Base-by-base conservation (phyloP, 2,329 filamentous ascomycete species). In the Teratosphaeria viscida region DNA sequence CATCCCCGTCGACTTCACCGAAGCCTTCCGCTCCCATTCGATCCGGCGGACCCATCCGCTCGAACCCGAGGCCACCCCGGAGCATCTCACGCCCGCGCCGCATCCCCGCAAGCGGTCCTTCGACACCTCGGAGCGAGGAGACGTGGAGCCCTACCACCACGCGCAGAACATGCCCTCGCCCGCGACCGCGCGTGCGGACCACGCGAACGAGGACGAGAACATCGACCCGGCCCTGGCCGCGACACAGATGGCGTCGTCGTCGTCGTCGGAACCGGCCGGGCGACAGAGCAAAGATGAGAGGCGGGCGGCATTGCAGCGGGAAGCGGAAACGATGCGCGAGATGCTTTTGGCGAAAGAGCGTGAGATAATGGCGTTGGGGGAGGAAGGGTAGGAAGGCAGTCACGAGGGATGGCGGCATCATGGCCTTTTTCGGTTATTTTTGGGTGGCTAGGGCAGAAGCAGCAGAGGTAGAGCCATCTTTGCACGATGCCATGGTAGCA, bases 241-340 rank as follows among this genome's bases (percentile, higher is more conserved):
- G 54, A 49, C 43, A 19, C 34, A 32, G 14, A 7, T 34, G 71
- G 73, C 16, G 11, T 56, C 29, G 23, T 23, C 19, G 23, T 23
- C 19, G 19, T 19, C 23, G 29, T 32, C 54, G 67, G 67, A 59
- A 19, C 27, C 56, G 23, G 39, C 57, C 2, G 57, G 60, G 16
- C 34, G 58, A 71, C 34, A 76, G 14, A 69, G 77, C 7, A 86
- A 82, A 65, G 79, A 81, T 3, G 86, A 88, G 64, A 81, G 85
- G 59, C 80, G 87, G 55, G 82, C 82, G 8, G 81, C 85, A 55
- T 75, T 95, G 55, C 82, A 86, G 70, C 79, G 84, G 27, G 89
- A 95, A 71, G 85, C 88, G 0, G 88, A 92, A 68, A 79, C 80
- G 57, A 94, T 94, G 85, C 81, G 88, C 43, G 83, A 86, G 71